Conservation (phyloP, 2,329 filamentous ascomycete genomes). For the Pezicula neosporulosa region DNA sequence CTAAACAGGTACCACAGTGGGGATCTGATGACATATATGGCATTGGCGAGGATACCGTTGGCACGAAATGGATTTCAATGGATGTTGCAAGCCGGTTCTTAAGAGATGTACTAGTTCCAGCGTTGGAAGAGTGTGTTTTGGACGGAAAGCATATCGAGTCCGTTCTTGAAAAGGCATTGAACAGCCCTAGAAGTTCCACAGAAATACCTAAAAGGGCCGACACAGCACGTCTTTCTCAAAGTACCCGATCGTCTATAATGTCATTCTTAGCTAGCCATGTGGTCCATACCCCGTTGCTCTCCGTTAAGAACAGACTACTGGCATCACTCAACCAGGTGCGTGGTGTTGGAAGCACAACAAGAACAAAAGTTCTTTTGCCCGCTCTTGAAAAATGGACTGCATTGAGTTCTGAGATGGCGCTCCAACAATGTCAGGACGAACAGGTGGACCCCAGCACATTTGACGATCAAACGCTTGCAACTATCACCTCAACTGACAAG, state of each 20-base stretch:
- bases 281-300: slow-evolving; percentile 62
- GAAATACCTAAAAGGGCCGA: slow-evolving; percentile 42
- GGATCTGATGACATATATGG: slow-evolving; percentile 65
- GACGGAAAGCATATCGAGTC: slow-evolving; percentile 69
- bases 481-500: slow-evolving; percentile 51
- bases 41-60: slow-evolving; percentile 39
- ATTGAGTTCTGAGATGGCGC: slow-evolving; percentile 47
- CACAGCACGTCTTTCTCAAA: slow-evolving; percentile 44
- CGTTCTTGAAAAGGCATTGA: slow-evolving; percentile 58
- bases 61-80: slow-evolving; percentile 52
- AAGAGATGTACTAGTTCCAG: slow-evolving; percentile 64
- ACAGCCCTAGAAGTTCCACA: slow-evolving; percentile 43
- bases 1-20: slow-evolving; percentile 44
- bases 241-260: slow-evolving; percentile 61
- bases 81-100: slow-evolving; percentile 60
- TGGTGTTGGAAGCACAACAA: slow-evolving; percentile 63
- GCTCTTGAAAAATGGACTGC: slow-evolving; percentile 66
- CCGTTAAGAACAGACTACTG: slow-evolving; percentile 71
- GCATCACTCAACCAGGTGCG: slow-evolving; percentile 69
- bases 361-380: slow-evolving; percentile 75
- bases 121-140: slow-evolving; percentile 81
- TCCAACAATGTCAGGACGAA: slow-evolving; percentile 44
- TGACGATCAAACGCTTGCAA: slow-evolving; percentile 48
- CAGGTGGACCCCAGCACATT: slow-evolving; percentile 42
- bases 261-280: slow-evolving; percentile 73